Evolutionary conservation across 441 rosid species (phyloP), one percentile per base, ranked within the genome.

Genomic region (Eruca vesicaria): DNA sequence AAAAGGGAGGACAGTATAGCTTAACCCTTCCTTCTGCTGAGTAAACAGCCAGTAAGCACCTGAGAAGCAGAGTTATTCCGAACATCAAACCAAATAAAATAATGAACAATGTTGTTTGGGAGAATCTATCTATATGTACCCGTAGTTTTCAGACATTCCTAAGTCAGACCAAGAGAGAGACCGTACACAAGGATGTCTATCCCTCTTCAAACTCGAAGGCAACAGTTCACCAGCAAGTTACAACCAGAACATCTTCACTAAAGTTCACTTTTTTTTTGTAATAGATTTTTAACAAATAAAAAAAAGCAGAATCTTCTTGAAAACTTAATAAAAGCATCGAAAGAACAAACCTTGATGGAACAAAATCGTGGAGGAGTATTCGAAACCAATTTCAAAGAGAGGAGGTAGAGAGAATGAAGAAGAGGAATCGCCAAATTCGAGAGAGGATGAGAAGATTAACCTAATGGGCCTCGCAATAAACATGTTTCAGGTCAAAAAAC

Each of bases 11-110:
- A 52, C 93, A 88, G 75, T 90, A 96, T 77, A 96, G 77, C 86
- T 90, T 96, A 66, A 93, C 91, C 69, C 79, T 84, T 59, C 99
- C 98, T 80, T 89, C 97, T 0, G 87, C 73, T 12, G 98, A 82
- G 83, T 97, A 96, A 72, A 91, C 84, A 61, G 97, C 93, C 65
- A 96, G 88, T 85, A 96, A 87, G 75, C 99, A 91, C 82, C 99
- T 96, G 75, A 61, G 55, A 16, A 48, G 55, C 63, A 53, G 63
- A 77, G 81, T 73, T 59, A 63, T 56, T 63, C 32, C 20, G 3
- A 28, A 28, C 31, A 28, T 28, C 31, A 43, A 38, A 11, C 35
- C 20, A 9, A 31, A 9, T 32, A 32, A 32, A 38, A 55, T 55
- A 29, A 2, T 12, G 5, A 72, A 23, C 41, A 57, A 9, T 11